phyloP scores from a whole-genome alignment of 352 stramenopile species.

The Phytophthora pini region DNA sequence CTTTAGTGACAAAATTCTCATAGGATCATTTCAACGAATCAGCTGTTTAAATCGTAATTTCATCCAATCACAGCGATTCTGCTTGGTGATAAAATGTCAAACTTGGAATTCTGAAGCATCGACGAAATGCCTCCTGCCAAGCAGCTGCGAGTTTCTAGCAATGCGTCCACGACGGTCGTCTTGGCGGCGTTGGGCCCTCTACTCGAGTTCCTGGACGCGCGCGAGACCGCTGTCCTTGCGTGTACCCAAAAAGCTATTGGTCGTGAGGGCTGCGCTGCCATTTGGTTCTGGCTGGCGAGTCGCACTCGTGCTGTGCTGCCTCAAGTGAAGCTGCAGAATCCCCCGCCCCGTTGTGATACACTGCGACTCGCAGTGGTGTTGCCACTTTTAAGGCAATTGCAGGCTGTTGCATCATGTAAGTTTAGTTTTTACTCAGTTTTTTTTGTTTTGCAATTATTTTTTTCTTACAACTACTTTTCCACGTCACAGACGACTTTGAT shows the following conservation, averaged over 20 bases:
- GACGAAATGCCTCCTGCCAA: slow-evolving; percentile 22
- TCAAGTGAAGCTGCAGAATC: slow-evolving; percentile 31
- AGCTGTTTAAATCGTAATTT: slow-evolving; percentile 1
- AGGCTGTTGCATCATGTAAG: slow-evolving; percentile 62
- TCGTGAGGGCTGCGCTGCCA: slow-evolving; percentile 30
- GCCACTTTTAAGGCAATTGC: slow-evolving; percentile 53
- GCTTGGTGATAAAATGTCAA: background rate
- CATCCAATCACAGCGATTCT: slow-evolving; percentile 18
- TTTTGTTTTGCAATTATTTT: too few species aligned
- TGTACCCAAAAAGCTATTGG: slow-evolving; percentile 36
- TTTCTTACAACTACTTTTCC: background rate
- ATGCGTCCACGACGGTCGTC: slow-evolving; percentile 2
- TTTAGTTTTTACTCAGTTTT: background rate
- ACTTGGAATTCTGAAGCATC: slow-evolving; percentile 11
- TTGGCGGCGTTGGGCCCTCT: slow-evolving; percentile 51
- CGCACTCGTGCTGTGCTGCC: slow-evolving; percentile 35
- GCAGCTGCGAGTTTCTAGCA: slow-evolving; percentile 15
- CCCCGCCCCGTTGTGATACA: slow-evolving; percentile 29
- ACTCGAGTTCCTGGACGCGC: slow-evolving; percentile 62
- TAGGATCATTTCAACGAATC: slow-evolving; percentile 37
- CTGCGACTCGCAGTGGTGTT: slow-evolving; percentile 49
- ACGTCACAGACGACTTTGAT: slow-evolving; percentile 48
- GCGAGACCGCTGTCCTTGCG: slow-evolving; percentile 41
- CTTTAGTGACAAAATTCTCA: background rate
- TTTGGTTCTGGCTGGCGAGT: slow-evolving; percentile 56